Evolutionary conservation across 768 basidiomycete genomes (phyloP), one percentile per base, ranked within the genome.

Genomic region (Mycena polygramma): DNA sequence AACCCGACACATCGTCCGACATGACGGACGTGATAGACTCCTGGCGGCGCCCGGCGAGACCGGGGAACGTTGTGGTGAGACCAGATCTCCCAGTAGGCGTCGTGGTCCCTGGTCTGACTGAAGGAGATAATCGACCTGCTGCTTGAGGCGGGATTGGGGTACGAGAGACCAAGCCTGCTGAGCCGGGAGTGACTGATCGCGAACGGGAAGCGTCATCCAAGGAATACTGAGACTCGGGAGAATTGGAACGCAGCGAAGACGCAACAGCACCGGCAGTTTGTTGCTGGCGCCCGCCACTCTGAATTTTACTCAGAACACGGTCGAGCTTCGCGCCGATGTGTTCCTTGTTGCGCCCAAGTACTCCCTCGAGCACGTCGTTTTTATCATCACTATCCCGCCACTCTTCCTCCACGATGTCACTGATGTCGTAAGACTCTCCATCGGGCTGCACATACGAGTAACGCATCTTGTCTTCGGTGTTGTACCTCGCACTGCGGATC

Each of bases 391-490:
- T 83, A 36, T 87, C 89, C n/a, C 88, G 83, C 86, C 94, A 93
- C 74, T 97, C 97, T 79, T 94, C 90, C 77, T 97, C 95, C 55
- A 98, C 88, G 58, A 98, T 92, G 71, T 97, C 93, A 75, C 94
- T 96, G 78, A 99, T 95, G 79, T 99, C 97, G 75, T 91, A 93
- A 0, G 92, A 93, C 81, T 94, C 94, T 3, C 96, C 97, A 70
- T 96, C 95, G 4, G 90, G 87, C 71, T 95, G 92, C 49, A 98
- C 93, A 78, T 95, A 98, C 46, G 97, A 98, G 79, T 99, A 99
- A 0, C 97, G 91, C 82, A 96, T 92, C 54, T 85, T 83, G 72
- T 94, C 92, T 49, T 87, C 89, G 7, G 81, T 77, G 24, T 94
- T 89, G 71, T 91, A 90, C 9, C 95, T 86, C 8, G 93, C 91